Base-by-base conservation (phyloP, 2,329 filamentous ascomycete genomes). In the Colletotrichum cordylinicola region DNA sequence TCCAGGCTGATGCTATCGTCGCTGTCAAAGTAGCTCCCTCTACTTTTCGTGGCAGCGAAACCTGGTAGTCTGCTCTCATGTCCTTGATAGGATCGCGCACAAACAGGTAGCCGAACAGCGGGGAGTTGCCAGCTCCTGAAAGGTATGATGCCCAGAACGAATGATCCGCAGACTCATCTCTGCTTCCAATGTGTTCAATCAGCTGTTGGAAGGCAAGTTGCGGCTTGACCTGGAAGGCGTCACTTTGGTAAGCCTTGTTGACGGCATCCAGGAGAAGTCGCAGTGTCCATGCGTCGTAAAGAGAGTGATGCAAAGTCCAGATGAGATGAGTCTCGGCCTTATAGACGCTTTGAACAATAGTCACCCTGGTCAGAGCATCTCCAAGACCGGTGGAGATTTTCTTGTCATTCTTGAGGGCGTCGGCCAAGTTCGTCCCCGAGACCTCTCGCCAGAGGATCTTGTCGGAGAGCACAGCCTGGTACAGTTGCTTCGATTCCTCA, bases 221-320 rank as follows among this genome's bases (percentile, higher is more conserved):
- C 2, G 37, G 16, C 16, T n/a, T 31, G 15, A 8, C 31, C 27
- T 18, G 43, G 8, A 4, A 62, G 2, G 35, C 24, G 33, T 61
- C n/a, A 4, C 52, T 68, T 15, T 58, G 61, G 62, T 81, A 80
- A 4, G 72, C 69, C 33, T 77, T 65, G 9, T 74, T 64, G 2
- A 78, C 55, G 3, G 70, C 35, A 16, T 77, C 71, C 16, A 81
- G 56, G 7, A 81, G 67, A 15, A 77, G 56, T 24, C 71, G 62
- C 13, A 77, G 21, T 10, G 75, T 68, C 77, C 77, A 77, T 4
- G 71, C 75, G 24, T 78, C 77, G 8, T 75, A 77, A 9, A 78
- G 64, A 4, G 71, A 55, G 31, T 77, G 77, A 18, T 78, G 77
- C 1, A 78, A 39, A 2, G 75, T 77, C 71, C 71, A 77, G 0